These are phyloP conservation scores for Saccharomyces hybrid DNA, from an alignment of 1,139 yeast species.

Conservation along the genomic window DNA sequence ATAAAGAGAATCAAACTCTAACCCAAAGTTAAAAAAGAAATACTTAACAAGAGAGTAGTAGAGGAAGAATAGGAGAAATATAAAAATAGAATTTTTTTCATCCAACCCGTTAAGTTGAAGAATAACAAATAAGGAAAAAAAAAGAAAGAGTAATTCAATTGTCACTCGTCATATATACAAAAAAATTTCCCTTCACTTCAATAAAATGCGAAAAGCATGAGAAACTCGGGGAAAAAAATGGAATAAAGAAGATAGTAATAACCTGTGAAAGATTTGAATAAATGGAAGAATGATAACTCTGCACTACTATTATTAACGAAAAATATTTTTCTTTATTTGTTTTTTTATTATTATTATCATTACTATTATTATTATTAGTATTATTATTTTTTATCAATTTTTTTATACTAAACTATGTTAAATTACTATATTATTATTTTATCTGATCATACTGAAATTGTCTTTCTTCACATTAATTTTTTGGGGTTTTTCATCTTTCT, in stretches of 20 bases:
- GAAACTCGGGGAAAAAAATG: background rate
- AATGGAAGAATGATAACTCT: background rate
- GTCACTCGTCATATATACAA: background rate
- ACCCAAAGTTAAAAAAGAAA: background rate
- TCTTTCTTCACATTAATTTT: background rate
- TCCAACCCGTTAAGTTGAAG: background rate
- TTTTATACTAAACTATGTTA: background rate
- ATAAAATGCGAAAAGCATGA: background rate
- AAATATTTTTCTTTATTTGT: background rate
- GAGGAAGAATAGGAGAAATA: background rate
- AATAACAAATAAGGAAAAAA: background rate
- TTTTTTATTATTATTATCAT: background rate
- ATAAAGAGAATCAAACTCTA: conserved; percentile 5
- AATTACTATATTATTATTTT: background rate
- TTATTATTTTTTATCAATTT: background rate
- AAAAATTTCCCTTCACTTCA: background rate
- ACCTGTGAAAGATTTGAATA: background rate
- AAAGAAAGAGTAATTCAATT: background rate
- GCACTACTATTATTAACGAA: background rate
- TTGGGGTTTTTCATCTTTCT: background rate
- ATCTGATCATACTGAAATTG: background rate
- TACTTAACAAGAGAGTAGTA: background rate
- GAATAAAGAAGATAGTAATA: background rate
- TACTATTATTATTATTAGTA: background rate
- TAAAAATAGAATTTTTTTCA: background rate